phyloP scores from a whole-genome alignment of 257 asterid genomes.

The Datura wrightii region DNA sequence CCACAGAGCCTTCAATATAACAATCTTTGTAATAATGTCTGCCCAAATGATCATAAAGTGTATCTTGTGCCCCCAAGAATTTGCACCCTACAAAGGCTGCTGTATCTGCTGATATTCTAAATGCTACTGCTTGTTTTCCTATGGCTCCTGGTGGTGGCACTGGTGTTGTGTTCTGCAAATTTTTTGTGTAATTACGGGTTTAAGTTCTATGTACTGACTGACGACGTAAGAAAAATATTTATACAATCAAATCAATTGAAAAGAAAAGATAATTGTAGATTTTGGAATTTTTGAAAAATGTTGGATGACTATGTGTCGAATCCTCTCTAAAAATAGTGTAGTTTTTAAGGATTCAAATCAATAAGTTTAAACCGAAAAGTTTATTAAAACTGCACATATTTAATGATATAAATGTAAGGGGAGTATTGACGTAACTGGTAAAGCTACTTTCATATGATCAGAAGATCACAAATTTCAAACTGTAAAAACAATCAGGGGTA shows the following conservation, averaged over 20 bases:
- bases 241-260: not conserved
- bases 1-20: constrained; percentile 92
- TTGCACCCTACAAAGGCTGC: constrained; percentile 76
- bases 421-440: accelerated
- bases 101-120: constrained; percentile 88
- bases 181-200: not conserved
- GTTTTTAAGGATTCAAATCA: not conserved
- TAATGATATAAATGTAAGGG: not conserved
- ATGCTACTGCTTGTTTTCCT: constrained; percentile 94
- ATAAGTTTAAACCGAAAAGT: not conserved
- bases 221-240: not conserved
- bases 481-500: accelerated
- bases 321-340: not conserved
- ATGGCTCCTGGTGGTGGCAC: constrained; percentile 81
- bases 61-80: constrained; percentile 93
- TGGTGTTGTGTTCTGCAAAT: constrained; percentile 77
- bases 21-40: constrained; percentile 92
- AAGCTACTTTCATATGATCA: not conserved
- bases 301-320: not conserved
- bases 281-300: not conserved
- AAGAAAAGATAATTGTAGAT: not conserved
- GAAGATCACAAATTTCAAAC: not conserved
- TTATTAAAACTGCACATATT: not conserved
- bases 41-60: constrained; percentile 81
- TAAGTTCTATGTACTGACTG: not conserved